Evolutionary conservation across 116 monocot genomes (phyloP).

Genomic region (Phalaenopsis hybrid): DNA sequence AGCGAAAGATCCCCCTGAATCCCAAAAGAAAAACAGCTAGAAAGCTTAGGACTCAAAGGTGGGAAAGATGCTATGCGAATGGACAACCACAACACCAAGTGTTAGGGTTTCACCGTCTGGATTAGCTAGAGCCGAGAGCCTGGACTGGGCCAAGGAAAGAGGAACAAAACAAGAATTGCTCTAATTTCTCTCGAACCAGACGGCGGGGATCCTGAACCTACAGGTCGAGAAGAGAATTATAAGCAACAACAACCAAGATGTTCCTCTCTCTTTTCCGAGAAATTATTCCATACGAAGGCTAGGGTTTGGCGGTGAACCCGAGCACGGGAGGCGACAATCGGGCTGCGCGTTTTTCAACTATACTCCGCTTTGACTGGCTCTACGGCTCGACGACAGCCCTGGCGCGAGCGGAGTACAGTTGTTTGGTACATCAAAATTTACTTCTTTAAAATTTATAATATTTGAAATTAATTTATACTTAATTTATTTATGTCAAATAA

Average conservation of each 20-base stretch:
- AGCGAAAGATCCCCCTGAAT: neutral
- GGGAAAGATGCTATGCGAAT: neutral
- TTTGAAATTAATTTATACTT: too few relatives aligned
- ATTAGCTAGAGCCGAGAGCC: neutral
- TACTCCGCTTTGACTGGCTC: too few relatives aligned
- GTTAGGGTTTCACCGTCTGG: neutral
- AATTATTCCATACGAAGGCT: neutral
- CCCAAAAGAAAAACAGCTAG: neutral
- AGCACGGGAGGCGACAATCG: too few relatives aligned
- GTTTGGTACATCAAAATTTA: too few relatives aligned
- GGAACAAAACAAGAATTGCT: neutral
- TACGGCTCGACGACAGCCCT: too few relatives aligned
- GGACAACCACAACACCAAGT: neutral
- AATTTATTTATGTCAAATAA: too few relatives aligned
- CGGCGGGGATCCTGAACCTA: neutral
- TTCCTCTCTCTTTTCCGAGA: neutral
- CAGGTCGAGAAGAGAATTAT: neutral
- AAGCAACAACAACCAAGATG: too few relatives aligned
- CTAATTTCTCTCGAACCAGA: neutral
- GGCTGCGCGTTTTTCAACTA: too few relatives aligned
- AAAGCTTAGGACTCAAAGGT: neutral
- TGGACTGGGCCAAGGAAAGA: neutral
- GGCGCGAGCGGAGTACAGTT: too few relatives aligned
- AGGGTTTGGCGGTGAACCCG: slow-evolving; percentile 1
- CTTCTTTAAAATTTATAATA: too few relatives aligned